These are phyloP conservation scores for Terfezia claveryi DNA, from an alignment of 495 filamentous ascomycete genomes.

Conservation along the genomic window DNA sequence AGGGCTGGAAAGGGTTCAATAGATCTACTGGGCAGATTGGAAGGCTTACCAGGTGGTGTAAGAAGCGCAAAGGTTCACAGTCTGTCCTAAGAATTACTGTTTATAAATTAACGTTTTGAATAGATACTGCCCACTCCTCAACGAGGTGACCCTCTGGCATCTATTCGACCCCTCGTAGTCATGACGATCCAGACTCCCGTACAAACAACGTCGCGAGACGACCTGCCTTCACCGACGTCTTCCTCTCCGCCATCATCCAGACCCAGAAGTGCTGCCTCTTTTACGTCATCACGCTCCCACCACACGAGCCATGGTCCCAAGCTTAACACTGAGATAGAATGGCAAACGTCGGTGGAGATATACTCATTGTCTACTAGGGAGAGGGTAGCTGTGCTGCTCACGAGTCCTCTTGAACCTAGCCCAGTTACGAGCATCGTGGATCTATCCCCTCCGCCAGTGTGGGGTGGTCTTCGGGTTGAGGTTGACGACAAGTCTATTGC, in stretches of 20 bases:
- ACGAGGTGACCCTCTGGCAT: slow-evolving; percentile 14
- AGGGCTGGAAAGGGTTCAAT: slow-evolving; percentile 13
- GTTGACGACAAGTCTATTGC: slow-evolving; percentile 14
- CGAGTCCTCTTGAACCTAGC: slow-evolving; percentile 13
- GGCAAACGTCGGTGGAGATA: slow-evolving; percentile 19
- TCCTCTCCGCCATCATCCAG: background rate
- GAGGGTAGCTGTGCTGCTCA: slow-evolving; percentile 13
- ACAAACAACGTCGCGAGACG: slow-evolving; percentile 10
- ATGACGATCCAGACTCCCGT: slow-evolving; percentile 17
- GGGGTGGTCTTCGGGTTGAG: slow-evolving; percentile 22
- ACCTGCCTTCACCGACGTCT: slow-evolving; percentile 17
- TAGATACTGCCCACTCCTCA: slow-evolving; percentile 19
- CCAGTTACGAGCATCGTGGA: slow-evolving; percentile 18
- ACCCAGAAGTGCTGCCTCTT: slow-evolving; percentile 1
- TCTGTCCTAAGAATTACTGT: background rate
- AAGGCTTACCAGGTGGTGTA: slow-evolving; percentile 15
- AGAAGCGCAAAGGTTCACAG: slow-evolving; percentile 17
- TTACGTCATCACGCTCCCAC: slow-evolving; percentile 15
- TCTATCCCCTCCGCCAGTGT: slow-evolving; percentile 14
- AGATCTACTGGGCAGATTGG: slow-evolving; percentile 16
- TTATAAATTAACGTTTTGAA: background rate
- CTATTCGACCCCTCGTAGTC: slow-evolving; percentile 14
- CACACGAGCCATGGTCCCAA: slow-evolving; percentile 12
- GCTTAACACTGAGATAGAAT: slow-evolving; percentile 10
- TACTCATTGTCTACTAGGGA: slow-evolving; percentile 15